Conservation (phyloP, 306 rosid genomes). For the Arachis hypogaea region DNA sequence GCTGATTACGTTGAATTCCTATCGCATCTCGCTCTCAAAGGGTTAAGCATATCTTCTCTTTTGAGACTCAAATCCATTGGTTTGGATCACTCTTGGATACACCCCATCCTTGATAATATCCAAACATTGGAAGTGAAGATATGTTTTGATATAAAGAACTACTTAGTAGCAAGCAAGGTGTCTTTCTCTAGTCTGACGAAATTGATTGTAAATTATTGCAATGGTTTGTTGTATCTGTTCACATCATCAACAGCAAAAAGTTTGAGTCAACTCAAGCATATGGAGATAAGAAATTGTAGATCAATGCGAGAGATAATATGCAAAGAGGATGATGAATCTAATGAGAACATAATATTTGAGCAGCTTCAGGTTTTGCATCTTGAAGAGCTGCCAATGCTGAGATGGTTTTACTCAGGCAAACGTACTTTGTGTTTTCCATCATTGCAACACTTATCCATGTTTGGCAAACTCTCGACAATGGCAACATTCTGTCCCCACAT, state of each 20-base stretch:
- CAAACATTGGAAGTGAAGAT: background rate
- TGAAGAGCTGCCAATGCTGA: background rate
- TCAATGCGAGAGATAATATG: constrained; percentile 9
- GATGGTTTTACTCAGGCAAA: constrained; percentile 35
- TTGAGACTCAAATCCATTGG: constrained; percentile 6
- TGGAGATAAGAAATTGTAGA: background rate
- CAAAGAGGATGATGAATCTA: background rate
- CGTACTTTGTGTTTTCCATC: constrained; percentile 22
- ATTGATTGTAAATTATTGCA: background rate
- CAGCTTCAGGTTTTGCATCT: constrained; percentile 4
- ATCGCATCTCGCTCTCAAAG: background rate
- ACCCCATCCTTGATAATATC: background rate
- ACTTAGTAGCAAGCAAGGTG: background rate
- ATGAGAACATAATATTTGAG: background rate
- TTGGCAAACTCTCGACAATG: background rate
- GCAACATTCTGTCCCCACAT: constrained; percentile 5
- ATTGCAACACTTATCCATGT: background rate
- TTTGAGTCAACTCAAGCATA: background rate
- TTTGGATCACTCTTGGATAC: constrained; percentile 27
- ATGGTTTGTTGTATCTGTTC: constrained; percentile 2
- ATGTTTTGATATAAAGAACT: background rate
- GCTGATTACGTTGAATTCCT: background rate
- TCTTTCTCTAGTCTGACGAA: constrained; percentile 1
- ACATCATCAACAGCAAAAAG: constrained; percentile 28
- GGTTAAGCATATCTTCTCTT: background rate